Evolutionary conservation across 2,329 filamentous ascomycete genomes (phyloP), one percentile per base, ranked within the genome.

Genomic region (Verticillium klebahnii): DNA sequence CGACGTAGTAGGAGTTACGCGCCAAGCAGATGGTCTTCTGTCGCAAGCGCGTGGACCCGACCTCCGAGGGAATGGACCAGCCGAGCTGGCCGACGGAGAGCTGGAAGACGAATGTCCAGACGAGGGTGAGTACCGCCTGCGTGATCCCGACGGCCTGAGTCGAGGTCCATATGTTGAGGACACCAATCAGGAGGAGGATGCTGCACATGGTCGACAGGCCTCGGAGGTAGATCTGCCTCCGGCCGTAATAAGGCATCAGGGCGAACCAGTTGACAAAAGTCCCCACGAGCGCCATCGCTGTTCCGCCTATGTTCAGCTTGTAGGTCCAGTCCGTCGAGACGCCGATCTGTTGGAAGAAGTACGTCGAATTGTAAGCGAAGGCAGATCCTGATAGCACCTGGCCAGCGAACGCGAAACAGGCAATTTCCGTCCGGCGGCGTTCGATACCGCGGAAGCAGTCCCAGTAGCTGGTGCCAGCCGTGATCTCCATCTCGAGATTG

Each of bases 381-480:
- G 69, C 65, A 12, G 66, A 64, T 15, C 73, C 72, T 36, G 70
- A 73, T 9, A 72, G 63, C 52, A 65, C 66, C 65, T 72, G 70
- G 54, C 70, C 68, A 0, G 72, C 64, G 61, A 69, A 75, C 7
- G 71, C 69, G 61, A 72, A 62, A 58, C 70, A 70, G 11, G 73
- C 70, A 37, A 77, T 72, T 55, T 77, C 74, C 1, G 75, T 78
- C 2, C 78, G 69, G 2, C 76, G 71, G 1, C 77, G 69, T 56
- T 83, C 75, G 25, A 72, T 64, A 8, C 75, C 74, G 36, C 69
- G 73, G 69, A 82, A 81, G 65, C 76, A 79, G 65, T 81, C 76
- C 25, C 63, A 61, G 60, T 80, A 80, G 5, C 68, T 70, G 0
- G 72, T 72, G 1, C 76, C 75, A 1, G 67, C 65, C 3, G 69